A percentile compares a stretch with the other conserved stretches of the same genome.
Conservation (phyloP, 2,329 filamentous ascomycete species). For the Tolypocladium guangdongense region DNA sequence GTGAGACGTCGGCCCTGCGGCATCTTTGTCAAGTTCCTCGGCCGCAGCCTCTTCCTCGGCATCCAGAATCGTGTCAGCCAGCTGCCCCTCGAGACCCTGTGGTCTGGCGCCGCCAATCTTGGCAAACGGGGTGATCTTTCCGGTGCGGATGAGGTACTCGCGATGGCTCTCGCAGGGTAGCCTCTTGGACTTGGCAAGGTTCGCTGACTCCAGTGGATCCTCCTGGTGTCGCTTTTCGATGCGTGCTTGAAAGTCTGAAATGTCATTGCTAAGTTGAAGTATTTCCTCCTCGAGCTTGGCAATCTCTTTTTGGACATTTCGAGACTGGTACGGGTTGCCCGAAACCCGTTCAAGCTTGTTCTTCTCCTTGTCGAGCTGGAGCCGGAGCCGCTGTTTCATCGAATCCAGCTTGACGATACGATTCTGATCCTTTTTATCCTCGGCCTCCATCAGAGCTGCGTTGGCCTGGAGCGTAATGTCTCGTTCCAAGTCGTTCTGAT, state of each 20-base stretch:
- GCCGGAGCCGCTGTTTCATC: constrained; percentile 48
- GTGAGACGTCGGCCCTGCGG: constrained; percentile 50
- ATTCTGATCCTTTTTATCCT: constrained; percentile 52
- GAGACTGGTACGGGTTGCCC: constrained; percentile 37
- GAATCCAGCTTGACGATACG: constrained; percentile 48
- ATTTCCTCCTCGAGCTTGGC: constrained; percentile 55
- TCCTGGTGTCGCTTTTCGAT: constrained; percentile 63
- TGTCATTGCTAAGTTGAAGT: constrained; percentile 55
- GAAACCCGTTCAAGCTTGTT: constrained; percentile 33
- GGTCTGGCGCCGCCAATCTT: constrained; percentile 57
- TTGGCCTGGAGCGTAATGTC: constrained; percentile 63
- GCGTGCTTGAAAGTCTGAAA: constrained; percentile 68
- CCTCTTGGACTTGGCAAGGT: constrained; percentile 41
- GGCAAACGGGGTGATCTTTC: constrained; percentile 94
- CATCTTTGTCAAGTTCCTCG: constrained; percentile 26
- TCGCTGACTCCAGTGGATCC: constrained; percentile 29
- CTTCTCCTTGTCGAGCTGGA: constrained; percentile 48
- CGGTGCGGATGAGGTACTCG: constrained; percentile 87
- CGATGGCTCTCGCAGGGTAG: constrained; percentile 73
- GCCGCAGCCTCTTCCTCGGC: constrained; percentile 60
- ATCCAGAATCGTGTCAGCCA: constrained; percentile 70
- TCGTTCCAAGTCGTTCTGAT: constrained; percentile 83
- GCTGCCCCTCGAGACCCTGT: constrained; percentile 51
- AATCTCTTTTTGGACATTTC: constrained; percentile 54
- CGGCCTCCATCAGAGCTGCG: constrained; percentile 46